Evolutionary conservation across 1,139 yeast genomes (phyloP).

Genomic region (Lodderomyces elongisporus): DNA sequence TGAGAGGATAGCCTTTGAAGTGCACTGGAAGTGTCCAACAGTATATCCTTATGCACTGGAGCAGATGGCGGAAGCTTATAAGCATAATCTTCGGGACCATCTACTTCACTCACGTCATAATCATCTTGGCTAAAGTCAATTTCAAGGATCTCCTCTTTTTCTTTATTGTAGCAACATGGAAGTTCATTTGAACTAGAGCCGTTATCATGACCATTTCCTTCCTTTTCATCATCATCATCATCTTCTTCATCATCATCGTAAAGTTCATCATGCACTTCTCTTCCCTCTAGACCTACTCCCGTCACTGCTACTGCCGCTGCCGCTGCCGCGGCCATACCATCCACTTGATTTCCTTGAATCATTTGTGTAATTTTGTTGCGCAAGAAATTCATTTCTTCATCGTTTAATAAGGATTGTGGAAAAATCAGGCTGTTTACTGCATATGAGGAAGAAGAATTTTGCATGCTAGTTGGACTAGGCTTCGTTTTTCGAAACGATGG

Average conservation of each 20-base stretch:
- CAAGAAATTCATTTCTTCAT: conserved; percentile 30
- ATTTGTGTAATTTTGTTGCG: conserved; percentile 26
- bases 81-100: conserved; percentile 17
- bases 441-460: no score
- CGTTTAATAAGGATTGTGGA: conserved; percentile 20
- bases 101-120: conserved; percentile 14
- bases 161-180: no score
- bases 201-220: conserved; percentile 7
- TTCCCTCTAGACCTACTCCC: no score
- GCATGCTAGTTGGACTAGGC: no score
- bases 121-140: conserved; percentile 17
- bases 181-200: background rate
- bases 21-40: no score
- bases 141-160: conserved; percentile 33
- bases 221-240: conserved; percentile 21
- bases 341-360: conserved; percentile 12
- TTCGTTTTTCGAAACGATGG: no score
- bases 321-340: conserved; percentile 10
- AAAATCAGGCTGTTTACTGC: no score
- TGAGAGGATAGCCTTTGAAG: no score
- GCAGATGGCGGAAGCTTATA: conserved; percentile 7
- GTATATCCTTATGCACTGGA: no score
- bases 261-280: no score
- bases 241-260: conserved; percentile 39
- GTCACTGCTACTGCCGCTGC: conserved; percentile 43